Evolutionary conservation across 768 basidiomycete genomes (phyloP), one percentile per base, ranked within the genome.

Genomic region (Suillus americanus): DNA sequence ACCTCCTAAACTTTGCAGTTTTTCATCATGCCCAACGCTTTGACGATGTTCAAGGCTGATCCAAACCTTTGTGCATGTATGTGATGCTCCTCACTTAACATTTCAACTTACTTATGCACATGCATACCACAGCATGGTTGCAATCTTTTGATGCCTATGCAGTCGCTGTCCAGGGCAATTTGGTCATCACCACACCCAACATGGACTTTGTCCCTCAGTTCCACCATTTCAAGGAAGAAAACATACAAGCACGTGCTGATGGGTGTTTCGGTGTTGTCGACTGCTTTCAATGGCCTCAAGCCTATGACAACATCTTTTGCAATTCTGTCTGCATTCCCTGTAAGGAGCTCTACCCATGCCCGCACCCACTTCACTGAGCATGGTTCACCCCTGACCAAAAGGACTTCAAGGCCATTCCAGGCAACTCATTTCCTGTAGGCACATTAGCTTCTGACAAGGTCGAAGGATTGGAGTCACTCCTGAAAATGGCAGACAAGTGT

Each of bases 351-450:
- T 54, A 16, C 35, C 53, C 53, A 7, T 41, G 6, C 40, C 40
- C 14, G 6, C 40, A 41, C 40, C 40, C 16, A 4, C 40, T 41
- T 41, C 16, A 25, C 20, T 64, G 60, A 43, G 60, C 56, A 5
- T 64, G 63, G 63, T 57, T 46, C 40, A 56, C 56, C 25, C 63
- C 43, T 13, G 53, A 54, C n/a, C 53, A 28, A 54, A 54, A 54
- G 33, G 53, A 54, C n/a, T 54, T 28, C 13, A 54, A 28, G 28
- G 33, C 28, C 53, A 35, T 54, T 35, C 53, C 53, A 28, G 53
- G 53, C 33, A 54, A 35, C 33, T 28, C 53, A 35, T 54, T 54
- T 20, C 53, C 53, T 54, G 53, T 54, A 28, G 53, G 53, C 33
- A 54, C 53, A 18, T 18, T 54, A 28, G 53, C 53, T 35, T 35